These are phyloP conservation scores for Lasiodiplodia gonubiensis DNA, from an alignment of 2,329 filamentous ascomycete species.

Conservation along the genomic window DNA sequence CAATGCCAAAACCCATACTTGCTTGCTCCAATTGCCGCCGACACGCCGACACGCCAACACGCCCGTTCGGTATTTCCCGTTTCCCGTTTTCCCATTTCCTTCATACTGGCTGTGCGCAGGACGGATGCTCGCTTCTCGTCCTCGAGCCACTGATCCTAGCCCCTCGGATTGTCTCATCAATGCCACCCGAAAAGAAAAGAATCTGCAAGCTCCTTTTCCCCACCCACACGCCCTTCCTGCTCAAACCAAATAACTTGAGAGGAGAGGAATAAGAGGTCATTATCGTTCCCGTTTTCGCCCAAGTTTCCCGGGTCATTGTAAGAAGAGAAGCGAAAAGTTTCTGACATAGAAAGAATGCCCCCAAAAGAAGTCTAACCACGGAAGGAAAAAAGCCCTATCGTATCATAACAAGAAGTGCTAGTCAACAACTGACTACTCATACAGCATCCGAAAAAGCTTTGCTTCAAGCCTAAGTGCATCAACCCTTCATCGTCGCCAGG, in stretches of 20 bases:
- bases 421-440: background rate
- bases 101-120: background rate
- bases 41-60: background rate
- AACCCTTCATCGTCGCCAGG: constrained; percentile 84
- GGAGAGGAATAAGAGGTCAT: background rate
- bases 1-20: background rate
- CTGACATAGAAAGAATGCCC: constrained; percentile 1
- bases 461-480: background rate
- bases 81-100: background rate
- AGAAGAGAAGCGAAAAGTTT: background rate
- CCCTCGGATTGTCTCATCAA: background rate
- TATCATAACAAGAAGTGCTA: background rate
- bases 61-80: background rate
- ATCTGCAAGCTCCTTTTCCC: background rate
- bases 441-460: background rate
- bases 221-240: background rate
- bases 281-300: background rate
- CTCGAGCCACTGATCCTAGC: background rate
- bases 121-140: background rate
- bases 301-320: background rate
- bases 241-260: background rate
- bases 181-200: background rate
- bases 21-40: background rate
- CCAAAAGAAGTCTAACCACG: background rate
- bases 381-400: background rate